Evolutionary conservation across 2,329 filamentous ascomycete genomes (phyloP).

Genomic region (Pleurostoma richardsiae): DNA sequence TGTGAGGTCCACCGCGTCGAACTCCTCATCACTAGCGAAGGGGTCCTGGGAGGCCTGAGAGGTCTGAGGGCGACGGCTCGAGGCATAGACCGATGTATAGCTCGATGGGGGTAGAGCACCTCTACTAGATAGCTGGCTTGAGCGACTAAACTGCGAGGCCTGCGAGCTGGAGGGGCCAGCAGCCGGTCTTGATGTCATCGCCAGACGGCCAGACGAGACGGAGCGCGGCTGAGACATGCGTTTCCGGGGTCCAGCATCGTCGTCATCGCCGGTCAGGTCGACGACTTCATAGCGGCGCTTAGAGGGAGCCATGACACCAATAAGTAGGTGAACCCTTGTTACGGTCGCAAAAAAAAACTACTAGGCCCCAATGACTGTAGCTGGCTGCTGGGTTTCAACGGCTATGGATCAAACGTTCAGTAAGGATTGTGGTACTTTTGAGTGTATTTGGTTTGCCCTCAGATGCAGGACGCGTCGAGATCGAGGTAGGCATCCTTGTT

Average conservation of each 20-base stretch:
- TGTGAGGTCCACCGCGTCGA: slow-evolving; percentile 35
- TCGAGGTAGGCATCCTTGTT: too few relatives aligned
- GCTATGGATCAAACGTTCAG: too few relatives aligned
- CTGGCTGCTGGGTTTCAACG: too few relatives aligned
- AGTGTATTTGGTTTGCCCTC: too few relatives aligned
- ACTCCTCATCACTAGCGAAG: slow-evolving; percentile 20
- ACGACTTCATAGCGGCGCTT: slow-evolving; percentile 33
- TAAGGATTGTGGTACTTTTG: too few relatives aligned
- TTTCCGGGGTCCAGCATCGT: background rate
- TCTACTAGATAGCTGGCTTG: background rate
- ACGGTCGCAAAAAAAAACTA: too few relatives aligned
- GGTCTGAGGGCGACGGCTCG: background rate
- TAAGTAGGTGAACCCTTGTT: too few relatives aligned
- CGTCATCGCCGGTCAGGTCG: slow-evolving; percentile 35
- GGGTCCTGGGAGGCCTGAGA: background rate
- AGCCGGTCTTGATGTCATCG: too few relatives aligned
- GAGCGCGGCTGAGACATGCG: slow-evolving; percentile 4
- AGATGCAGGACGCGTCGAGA: too few relatives aligned
- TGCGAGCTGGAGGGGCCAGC: slow-evolving; percentile 11
- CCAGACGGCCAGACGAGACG: too few relatives aligned
- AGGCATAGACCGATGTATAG: background rate
- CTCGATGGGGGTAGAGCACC: background rate
- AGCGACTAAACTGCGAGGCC: slow-evolving; percentile 5
- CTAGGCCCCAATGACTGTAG: too few relatives aligned
- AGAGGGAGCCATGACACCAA: background rate